Evolutionary conservation across 2,329 filamentous ascomycete species (phyloP), one percentile per base, ranked within the genome.

Genomic region (Colletotrichum sp.): DNA sequence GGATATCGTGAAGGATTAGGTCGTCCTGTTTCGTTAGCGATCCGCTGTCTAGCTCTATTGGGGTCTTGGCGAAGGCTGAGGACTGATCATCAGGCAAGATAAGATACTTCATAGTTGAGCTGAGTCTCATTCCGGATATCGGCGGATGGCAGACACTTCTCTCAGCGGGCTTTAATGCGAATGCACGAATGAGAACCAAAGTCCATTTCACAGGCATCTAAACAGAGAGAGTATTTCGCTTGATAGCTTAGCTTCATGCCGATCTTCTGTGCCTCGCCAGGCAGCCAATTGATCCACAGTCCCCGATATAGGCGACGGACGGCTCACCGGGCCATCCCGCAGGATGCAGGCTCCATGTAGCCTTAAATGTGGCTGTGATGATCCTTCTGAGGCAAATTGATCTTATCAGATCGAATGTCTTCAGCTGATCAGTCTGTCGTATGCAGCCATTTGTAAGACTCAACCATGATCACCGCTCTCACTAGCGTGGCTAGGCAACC

Each of bases 331-430:
- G 43, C 43, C 43, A 21, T 52, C 43, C 43, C 43, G 43, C 43
- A 52, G 43, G 10, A 52, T 21, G 43, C 43, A 52, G 43, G 43
- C 39, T 12, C 39, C 39, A 48, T 43, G 39, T 48, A 48, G 43
- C n/a, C 43, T 52, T 52, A 52, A 52, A 21, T 52, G 43, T 52
- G 43, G 43, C 43, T 52, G 43, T 52, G 43, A 7, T 52, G 43
- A 52, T 52, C 43, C 43, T 52, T 52, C 39, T 21, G 10, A 21
- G 43, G 43, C 43, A 13, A 52, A 13, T 52, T 13, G 0, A 52
- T 52, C 43, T 52, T 52, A 52, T 52, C 43, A 52, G 43, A 52
- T 52, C 43, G 43, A 52, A 52, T 21, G n/a, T 52, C 43, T 52
- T 52, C 43, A 21, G 43, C n/a, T 24, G n/a, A 52, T 12, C 2